Base-by-base conservation (phyloP, 169 alveolate genomes). In the Haemoproteus tartakovskyi region DNA sequence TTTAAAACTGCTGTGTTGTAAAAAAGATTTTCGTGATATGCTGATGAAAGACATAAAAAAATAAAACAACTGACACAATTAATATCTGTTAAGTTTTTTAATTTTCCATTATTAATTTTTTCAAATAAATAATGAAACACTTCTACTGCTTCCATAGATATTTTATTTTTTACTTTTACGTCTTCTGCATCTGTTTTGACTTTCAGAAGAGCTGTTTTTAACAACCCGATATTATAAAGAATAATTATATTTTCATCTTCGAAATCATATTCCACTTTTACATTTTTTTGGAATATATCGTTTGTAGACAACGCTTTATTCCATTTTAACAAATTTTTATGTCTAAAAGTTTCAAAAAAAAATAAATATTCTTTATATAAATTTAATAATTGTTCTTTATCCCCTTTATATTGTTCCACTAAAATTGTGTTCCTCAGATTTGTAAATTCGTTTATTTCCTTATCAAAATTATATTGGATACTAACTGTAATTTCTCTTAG, bases 1-100 rank as follows among this genome's bases (percentile, higher is more conserved):
- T 67, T 67, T 24, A 30, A 45, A 37, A 67, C 33, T 5, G 82
- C 82, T 16, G 82, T 67, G 6, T 67, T 67, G 38, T 67, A 67
- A 67, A 67, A 67, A 67, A 67, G 51, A 67, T 67, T 67, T 54
- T 67, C 82, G 43, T 67, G 82, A 54, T 67, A 52, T 27, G 74
- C 82, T 36, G 43, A 18, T 16, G 74, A 12, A n/a, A 67, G 24
- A 54, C 74, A 67, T 33, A 67, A 67, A 47, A 67, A 67, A 5
- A 67, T 24, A 46, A 40, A 67, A 38, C 60, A 38, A 14, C 61
- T 67, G 12, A 56, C 21, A 21, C 74, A 67, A 59, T 67, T 67
- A 6, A 67, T 67, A 16, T 67, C 82, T 4, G 51, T 41, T 16
- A 67, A 8, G 3, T 67, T 51, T 2, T 19, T 4, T 3, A 67